Base-by-base conservation (phyloP, 305 asterid species). In the Solanum hybrid region DNA sequence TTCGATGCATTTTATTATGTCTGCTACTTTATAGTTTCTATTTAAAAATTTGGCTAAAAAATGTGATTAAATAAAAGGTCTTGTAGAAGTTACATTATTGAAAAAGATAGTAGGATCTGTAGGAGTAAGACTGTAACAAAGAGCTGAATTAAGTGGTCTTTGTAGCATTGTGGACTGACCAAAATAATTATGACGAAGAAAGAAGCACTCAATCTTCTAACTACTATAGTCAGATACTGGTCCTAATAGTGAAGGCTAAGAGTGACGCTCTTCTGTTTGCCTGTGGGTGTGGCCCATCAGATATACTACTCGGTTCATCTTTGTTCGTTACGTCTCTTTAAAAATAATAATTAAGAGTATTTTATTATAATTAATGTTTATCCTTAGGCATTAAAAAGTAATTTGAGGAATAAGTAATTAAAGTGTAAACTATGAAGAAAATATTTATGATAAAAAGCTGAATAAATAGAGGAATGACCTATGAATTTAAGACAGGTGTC, bases 301-400 rank as follows among this genome's bases (percentile, higher is more conserved):
- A 79, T 79, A n/a, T 10, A 56, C 69, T 20, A 60, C 26, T 6
- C 1, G 66, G 9, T 51, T 12, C 56, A 42, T 40, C 17, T 12
- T 42, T 42, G 17, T 12, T 6, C 1, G 4, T 2, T 51, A 16
- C 10, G n/a, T 17, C 69, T 2, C 8, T 16, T 17, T 6, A 51
- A 0, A 20, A 60, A 0, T 60, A 56, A 56, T 56, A 0, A 56
- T 17, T 17, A 6, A 17, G 0, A 17, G 2, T 56, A 56, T 56
- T 56, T 56, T 56, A 46, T 0, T 13, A 51, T 14, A 46, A 46
- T 14, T 46, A 0, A 46, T 46, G 1, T 46, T 46, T 14, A 46
- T 46, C 2, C 7, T 46, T 42, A 12, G 7, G 7, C 20, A 5
- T 46, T 5, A 13, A 42, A 13, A 42, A 42, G 14, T 42, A 13